These are phyloP conservation scores for Coelastrella sp. DNA, from an alignment of 139 green algal genomes.

Conservation along the genomic window DNA sequence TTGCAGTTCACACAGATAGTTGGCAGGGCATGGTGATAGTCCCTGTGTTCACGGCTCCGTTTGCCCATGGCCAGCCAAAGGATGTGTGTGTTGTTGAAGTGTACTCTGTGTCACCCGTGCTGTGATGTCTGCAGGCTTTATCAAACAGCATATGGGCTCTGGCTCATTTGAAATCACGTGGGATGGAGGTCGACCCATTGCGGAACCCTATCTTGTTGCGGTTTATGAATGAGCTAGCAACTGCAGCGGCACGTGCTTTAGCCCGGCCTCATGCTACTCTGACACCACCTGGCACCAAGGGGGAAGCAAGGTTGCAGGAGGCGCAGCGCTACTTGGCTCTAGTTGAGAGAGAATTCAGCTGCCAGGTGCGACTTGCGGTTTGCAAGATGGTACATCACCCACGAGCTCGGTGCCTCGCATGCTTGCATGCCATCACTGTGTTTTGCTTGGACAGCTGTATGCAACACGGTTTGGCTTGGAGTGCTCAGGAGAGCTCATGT, in stretches of 20 bases:
- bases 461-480: no score
- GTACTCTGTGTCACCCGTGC: no score
- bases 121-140: conserved; percentile 54
- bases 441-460: background rate
- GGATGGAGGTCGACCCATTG: conserved; percentile 58
- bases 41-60: no score
- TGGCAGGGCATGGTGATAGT: no score
- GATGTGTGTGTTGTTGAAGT: no score
- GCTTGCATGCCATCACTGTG: background rate
- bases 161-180: conserved; percentile 61
- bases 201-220: conserved; percentile 38
- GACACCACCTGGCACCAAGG: conserved; percentile 45
- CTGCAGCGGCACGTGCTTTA: conserved; percentile 49
- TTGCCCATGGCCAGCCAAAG: no score
- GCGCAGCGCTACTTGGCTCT: conserved; percentile 52
- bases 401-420: background rate
- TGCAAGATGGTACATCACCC: background rate
- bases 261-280: conserved; percentile 48
- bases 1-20: no score
- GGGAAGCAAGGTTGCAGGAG: conserved; percentile 2
- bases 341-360: conserved; percentile 64
- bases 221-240: conserved; percentile 61
- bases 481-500: no score
- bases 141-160: conserved; percentile 75
- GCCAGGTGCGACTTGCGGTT: conserved; percentile 47